Percentiles rank a stretch among this genome's conserved stretches.
Evolutionary conservation across 2,329 filamentous ascomycete species (phyloP).

Genomic region (Trichocomaceae sp.): DNA sequence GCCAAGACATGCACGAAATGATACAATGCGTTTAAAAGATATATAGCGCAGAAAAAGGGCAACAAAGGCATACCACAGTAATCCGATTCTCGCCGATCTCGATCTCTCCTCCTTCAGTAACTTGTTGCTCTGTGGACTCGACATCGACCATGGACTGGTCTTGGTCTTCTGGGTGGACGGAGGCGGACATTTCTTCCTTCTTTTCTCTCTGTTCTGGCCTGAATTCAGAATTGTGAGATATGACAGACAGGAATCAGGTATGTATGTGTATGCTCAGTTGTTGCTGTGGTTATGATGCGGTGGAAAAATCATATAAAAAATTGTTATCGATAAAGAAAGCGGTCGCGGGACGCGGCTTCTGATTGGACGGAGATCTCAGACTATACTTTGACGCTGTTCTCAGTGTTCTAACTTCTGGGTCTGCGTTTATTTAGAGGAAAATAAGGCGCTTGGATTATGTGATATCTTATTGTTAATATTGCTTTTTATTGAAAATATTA

Average conservation of each 20-base stretch:
- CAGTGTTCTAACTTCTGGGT: too few species aligned
- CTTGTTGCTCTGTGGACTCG: constrained; percentile 34
- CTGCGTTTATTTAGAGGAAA: too few species aligned
- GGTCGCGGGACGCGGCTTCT: neutral
- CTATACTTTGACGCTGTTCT: too few species aligned
- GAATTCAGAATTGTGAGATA: too few species aligned
- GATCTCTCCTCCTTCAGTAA: constrained; percentile 41
- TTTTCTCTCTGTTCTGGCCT: too few species aligned
- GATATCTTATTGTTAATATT: too few species aligned
- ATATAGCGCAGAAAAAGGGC: neutral
- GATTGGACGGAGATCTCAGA: constrained; percentile 1
- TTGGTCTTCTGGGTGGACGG: constrained; percentile 34
- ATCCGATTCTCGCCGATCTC: constrained; percentile 49
- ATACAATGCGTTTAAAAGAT: neutral
- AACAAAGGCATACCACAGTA: constrained; percentile 47
- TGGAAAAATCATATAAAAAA: constrained; percentile 10
- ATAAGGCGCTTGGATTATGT: too few species aligned
- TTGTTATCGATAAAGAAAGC: constrained; percentile 12
- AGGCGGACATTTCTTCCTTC: constrained; percentile 28
- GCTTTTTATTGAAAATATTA: too few species aligned
- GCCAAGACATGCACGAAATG: too few species aligned
- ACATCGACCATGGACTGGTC: constrained; percentile 39
- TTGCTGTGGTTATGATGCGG: neutral
- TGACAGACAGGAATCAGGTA: neutral
- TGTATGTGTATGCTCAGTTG: neutral